phyloP scores from a whole-genome alignment of 2,329 filamentous ascomycete species.

The Ophiocordyceps camponoti-saundersi region DNA sequence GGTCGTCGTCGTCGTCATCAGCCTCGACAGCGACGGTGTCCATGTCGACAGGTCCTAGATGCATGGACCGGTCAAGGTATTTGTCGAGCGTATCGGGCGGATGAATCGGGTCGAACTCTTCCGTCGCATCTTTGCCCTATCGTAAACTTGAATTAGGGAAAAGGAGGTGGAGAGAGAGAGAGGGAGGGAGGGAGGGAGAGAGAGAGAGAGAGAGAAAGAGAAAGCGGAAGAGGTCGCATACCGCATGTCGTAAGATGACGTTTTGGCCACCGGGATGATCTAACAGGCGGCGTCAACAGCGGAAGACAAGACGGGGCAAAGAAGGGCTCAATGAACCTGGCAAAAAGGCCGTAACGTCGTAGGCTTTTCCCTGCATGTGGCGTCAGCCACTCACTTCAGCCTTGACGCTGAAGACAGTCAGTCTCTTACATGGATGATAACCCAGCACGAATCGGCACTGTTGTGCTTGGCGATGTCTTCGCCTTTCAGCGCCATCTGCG shows the following conservation, averaged over 20 bases:
- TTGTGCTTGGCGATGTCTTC: slow-evolving; percentile 52
- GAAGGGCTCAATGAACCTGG: slow-evolving; percentile 33
- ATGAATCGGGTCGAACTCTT: slow-evolving; percentile 77
- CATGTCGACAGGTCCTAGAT: slow-evolving; percentile 84
- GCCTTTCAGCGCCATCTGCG: slow-evolving; percentile 30
- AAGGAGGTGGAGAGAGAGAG: background rate
- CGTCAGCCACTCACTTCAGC: background rate
- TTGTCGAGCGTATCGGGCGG: slow-evolving; percentile 76
- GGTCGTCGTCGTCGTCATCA: slow-evolving; percentile 50
- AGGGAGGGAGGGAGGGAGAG: background rate
- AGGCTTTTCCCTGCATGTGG: slow-evolving; percentile 46
- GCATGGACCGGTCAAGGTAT: slow-evolving; percentile 72
- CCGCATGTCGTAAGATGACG: slow-evolving; percentile 91
- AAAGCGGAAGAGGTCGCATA: slow-evolving; percentile 16
- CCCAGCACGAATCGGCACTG: slow-evolving; percentile 74
- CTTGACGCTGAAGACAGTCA: background rate
- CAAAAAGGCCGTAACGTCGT: slow-evolving; percentile 83
- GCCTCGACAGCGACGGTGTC: slow-evolving; percentile 54
- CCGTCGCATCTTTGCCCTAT: slow-evolving; percentile 76
- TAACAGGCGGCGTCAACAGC: slow-evolving; percentile 9
- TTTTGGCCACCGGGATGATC: slow-evolving; percentile 81
- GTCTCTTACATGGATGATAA: slow-evolving; percentile 56
- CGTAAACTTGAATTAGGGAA: background rate
- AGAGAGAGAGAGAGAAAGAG: background rate
- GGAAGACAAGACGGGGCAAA: background rate